phyloP scores from a whole-genome alignment of 2,329 filamentous ascomycete genomes.

The Beauveria sp. region DNA sequence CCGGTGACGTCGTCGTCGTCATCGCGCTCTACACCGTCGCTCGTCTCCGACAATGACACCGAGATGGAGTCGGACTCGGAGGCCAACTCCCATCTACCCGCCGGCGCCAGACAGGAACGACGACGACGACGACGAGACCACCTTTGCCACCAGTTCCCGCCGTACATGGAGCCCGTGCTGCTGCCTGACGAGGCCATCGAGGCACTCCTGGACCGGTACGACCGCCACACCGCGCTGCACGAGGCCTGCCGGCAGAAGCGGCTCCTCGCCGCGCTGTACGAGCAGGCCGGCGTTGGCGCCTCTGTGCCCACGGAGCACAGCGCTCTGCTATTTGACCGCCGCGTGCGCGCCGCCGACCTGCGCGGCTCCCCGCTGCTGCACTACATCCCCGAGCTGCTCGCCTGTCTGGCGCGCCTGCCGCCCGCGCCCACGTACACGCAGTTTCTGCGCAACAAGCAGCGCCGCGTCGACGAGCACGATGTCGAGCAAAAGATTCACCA shows the following conservation, averaged over 20 bases:
- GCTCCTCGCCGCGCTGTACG: background rate
- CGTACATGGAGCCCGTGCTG: constrained; percentile 5
- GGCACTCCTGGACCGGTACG: background rate
- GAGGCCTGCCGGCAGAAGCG: background rate
- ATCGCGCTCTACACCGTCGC: too few relatives aligned
- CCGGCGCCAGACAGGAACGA: background rate
- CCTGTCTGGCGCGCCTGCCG: background rate
- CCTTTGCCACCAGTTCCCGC: background rate
- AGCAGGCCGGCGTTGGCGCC: background rate
- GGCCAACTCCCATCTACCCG: too few relatives aligned
- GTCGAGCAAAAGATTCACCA: too few relatives aligned
- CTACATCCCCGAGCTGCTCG: constrained; percentile 1
- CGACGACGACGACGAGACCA: background rate
- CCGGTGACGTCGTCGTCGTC: background rate
- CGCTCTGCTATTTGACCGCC: background rate
- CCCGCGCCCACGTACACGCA: background rate
- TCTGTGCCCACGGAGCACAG: background rate
- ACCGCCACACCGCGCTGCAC: background rate
- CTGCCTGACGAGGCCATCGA: background rate
- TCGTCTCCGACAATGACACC: background rate
- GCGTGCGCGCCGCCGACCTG: background rate
- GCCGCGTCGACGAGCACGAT: background rate
- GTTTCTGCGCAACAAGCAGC: background rate
- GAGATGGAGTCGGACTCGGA: background rate
- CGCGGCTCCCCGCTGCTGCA: background rate